These are phyloP conservation scores for Kazachstania taianensis DNA, from an alignment of 805 yeast species.

Conservation along the genomic window DNA sequence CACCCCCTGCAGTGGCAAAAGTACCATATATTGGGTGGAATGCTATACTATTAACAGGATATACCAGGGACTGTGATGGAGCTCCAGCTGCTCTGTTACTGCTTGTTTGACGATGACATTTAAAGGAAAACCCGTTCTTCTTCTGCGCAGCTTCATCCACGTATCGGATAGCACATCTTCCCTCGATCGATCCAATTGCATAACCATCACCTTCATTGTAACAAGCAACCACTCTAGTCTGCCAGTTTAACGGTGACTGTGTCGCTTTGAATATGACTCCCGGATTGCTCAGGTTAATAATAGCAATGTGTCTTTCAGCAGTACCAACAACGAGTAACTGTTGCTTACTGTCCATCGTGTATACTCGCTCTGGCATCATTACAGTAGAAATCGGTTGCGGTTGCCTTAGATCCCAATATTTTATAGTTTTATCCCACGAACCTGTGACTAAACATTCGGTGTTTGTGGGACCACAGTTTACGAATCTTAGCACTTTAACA, in stretches of 20 bases:
- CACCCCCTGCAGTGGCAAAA: conserved; percentile 88
- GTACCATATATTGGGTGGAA: conserved; percentile 91
- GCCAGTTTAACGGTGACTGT: conserved; percentile 78
- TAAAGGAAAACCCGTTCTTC: conserved; percentile 74
- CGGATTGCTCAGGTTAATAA: conserved; percentile 76
- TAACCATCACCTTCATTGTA: conserved; percentile 88
- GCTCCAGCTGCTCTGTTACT: conserved; percentile 38
- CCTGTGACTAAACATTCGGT: conserved; percentile 76
- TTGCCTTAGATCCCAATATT: conserved; percentile 90
- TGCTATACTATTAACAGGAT: conserved; percentile 66
- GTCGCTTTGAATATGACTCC: conserved; percentile 65
- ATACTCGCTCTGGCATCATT: conserved; percentile 81
- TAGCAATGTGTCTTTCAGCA: conserved; percentile 74
- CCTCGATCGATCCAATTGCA: conserved; percentile 89
- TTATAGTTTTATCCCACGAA: conserved; percentile 92
- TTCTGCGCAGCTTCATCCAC: conserved; percentile 73
- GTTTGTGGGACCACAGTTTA: conserved; percentile 76
- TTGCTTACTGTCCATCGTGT: conserved; percentile 75
- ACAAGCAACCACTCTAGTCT: conserved; percentile 74
- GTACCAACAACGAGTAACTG: conserved; percentile 85
- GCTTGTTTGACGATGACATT: conserved; percentile 71
- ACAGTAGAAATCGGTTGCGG: conserved; percentile 75
- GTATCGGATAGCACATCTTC: conserved; percentile 90
- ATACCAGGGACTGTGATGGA: conserved; percentile 56
- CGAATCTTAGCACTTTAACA: conserved; percentile 63